A percentile compares a stretch with the other conserved stretches of the same genome.
phyloP scores from a whole-genome alignment of 495 filamentous ascomycete genomes.

The Penicillium egyptiacum region DNA sequence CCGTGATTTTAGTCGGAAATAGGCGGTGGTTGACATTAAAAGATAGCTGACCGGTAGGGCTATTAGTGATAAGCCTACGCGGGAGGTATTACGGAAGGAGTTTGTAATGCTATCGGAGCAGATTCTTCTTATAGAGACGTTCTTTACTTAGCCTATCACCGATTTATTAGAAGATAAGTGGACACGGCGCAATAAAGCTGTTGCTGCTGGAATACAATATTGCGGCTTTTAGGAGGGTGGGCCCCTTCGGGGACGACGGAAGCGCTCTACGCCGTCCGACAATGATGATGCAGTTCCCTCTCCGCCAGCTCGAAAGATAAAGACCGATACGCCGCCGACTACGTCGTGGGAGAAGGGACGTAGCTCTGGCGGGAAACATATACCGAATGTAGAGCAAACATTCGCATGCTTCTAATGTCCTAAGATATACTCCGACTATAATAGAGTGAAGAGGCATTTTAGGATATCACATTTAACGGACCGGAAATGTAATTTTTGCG shows the following conservation, averaged over 20 bases:
- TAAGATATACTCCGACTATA: slow-evolving; percentile 19
- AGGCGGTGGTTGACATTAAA: slow-evolving; percentile 30
- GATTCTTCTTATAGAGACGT: slow-evolving; percentile 28
- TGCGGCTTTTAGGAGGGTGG: slow-evolving; percentile 27
- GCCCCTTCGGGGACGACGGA: slow-evolving; percentile 26
- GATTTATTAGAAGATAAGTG: slow-evolving; percentile 27
- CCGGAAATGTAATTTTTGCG: slow-evolving; percentile 19
- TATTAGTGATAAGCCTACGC: slow-evolving; percentile 20
- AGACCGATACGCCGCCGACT: slow-evolving; percentile 13
- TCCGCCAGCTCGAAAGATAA: slow-evolving; percentile 20
- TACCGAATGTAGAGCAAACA: slow-evolving; percentile 14
- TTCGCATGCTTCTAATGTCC: slow-evolving; percentile 22
- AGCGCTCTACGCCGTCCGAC: slow-evolving; percentile 22
- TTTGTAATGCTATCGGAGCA: slow-evolving; percentile 21
- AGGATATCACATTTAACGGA: slow-evolving; percentile 16
- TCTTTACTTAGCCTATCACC: slow-evolving; percentile 32
- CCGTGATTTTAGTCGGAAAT: slow-evolving; percentile 19
- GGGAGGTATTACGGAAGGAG: slow-evolving; percentile 22
- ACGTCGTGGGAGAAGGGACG: slow-evolving; percentile 12
- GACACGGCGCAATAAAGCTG: slow-evolving; percentile 24
- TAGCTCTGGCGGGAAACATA: slow-evolving; percentile 13
- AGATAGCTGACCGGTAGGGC: slow-evolving; percentile 22
- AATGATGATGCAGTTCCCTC: slow-evolving; percentile 14
- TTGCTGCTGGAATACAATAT: slow-evolving; percentile 22
- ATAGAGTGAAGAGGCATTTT: slow-evolving; percentile 22